Conservation (phyloP, 2,329 filamentous ascomycete genomes). For the Hansfordia pulvinata region DNA sequence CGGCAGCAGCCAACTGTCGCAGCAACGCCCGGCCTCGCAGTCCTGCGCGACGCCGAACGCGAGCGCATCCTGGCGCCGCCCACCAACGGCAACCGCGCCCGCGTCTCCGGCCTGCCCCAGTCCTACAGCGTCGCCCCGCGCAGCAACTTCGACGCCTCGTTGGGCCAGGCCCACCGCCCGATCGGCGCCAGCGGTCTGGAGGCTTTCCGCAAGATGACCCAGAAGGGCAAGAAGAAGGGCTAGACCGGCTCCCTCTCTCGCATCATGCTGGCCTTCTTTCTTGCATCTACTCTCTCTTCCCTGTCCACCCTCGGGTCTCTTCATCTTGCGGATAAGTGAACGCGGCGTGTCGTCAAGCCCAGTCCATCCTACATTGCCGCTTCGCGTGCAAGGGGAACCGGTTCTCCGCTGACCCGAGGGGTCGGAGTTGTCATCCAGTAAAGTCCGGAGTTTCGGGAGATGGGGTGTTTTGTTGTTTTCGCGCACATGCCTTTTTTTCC, state of each 20-base stretch:
- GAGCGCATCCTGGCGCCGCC: conserved; percentile 45
- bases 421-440: too few species aligned
- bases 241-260: not conserved
- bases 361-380: too few species aligned
- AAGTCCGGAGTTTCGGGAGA: too few species aligned
- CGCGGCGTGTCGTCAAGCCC: not conserved
- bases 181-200: conserved; percentile 51
- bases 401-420: too few species aligned
- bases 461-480: too few species aligned
- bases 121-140: conserved; percentile 47
- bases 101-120: conserved; percentile 36
- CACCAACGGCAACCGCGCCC: conserved; percentile 39
- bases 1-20: conserved; percentile 19
- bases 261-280: not conserved
- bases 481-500: too few species aligned
- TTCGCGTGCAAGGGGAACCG: too few species aligned
- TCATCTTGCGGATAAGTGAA: not conserved
- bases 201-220: conserved; percentile 52
- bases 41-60: conserved; percentile 32
- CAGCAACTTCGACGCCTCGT: conserved; percentile 44
- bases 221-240: conserved; percentile 42
- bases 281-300: too few species aligned
- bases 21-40: conserved; percentile 14
- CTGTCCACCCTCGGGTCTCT: not conserved
- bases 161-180: conserved; percentile 39